A percentile compares a stretch with the other conserved stretches of the same genome.
Conservation (phyloP, 1,284 basidiomycete genomes). For the Pseudozyma pruni region DNA sequence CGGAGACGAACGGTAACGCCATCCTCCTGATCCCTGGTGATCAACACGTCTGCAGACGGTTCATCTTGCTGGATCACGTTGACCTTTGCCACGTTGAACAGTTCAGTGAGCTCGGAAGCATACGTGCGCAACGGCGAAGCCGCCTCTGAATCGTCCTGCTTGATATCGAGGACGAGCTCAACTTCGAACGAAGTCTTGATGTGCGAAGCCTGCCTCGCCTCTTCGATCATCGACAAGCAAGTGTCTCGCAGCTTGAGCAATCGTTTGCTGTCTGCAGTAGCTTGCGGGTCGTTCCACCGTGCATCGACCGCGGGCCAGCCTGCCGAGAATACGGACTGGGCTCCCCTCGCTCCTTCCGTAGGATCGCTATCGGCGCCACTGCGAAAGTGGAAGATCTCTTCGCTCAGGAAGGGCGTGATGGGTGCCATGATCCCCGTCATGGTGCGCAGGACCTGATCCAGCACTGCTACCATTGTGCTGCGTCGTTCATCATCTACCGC, state of each 20-base stretch:
- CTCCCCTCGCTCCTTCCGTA: constrained; percentile 7
- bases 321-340: constrained; percentile 52
- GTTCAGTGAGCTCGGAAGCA: constrained; percentile 31
- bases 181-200: constrained; percentile 53
- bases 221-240: constrained; percentile 43
- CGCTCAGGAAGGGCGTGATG: constrained; percentile 88
- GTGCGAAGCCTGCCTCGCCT: constrained; percentile 39
- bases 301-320: constrained; percentile 52
- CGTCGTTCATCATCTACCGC: constrained; percentile 73
- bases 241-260: constrained; percentile 45
- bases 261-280: constrained; percentile 16
- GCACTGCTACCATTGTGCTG: constrained; percentile 76
- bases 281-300: constrained; percentile 28
- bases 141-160: not conserved
- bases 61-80: constrained; percentile 15
- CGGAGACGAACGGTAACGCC: constrained; percentile 33
- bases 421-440: constrained; percentile 83
- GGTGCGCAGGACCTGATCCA: constrained; percentile 78
- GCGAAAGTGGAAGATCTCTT: constrained; percentile 80
- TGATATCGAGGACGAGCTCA: constrained; percentile 36
- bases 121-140: constrained; percentile 2
- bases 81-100: constrained; percentile 58
- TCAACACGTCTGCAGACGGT: not conserved
- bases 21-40: constrained; percentile 1
- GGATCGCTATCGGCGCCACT: constrained; percentile 53